Percentiles rank a stretch among this genome's conserved stretches.
Conservation (phyloP, 2,329 filamentous ascomycete genomes). For the Diaporthe eres region DNA sequence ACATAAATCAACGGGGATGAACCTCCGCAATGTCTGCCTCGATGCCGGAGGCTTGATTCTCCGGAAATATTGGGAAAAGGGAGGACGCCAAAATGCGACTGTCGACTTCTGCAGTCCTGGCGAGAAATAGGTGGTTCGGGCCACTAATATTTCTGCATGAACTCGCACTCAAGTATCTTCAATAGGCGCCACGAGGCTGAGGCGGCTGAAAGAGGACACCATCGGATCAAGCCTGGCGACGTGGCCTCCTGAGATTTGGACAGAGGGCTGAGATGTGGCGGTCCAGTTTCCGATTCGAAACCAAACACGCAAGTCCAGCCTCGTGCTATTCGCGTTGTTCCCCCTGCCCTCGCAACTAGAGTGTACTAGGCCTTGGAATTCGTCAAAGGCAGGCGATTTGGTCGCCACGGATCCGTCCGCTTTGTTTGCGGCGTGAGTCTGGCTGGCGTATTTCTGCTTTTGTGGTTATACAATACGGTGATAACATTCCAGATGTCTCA, state of each 20-base stretch:
- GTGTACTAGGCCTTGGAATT: neutral
- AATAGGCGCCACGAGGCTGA: neutral
- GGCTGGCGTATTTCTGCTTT: neutral
- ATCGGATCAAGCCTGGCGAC: neutral
- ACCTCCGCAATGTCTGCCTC: neutral
- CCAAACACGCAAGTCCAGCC: neutral
- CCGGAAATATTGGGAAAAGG: neutral
- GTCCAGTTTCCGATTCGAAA: no score
- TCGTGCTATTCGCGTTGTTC: neutral
- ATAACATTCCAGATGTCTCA: neutral
- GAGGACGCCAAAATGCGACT: neutral
- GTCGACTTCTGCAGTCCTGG: neutral
- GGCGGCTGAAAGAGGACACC: neutral
- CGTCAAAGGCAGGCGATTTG: neutral
- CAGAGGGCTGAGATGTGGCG: neutral
- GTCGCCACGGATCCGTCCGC: neutral
- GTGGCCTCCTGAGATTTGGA: neutral
- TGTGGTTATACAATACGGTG: neutral
- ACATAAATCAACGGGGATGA: neutral
- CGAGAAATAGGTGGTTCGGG: neutral
- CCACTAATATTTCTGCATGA: neutral
- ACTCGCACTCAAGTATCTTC: neutral
- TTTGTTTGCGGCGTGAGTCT: no score
- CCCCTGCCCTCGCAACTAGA: neutral
- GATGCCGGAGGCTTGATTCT: neutral